Evolutionary conservation across 495 filamentous ascomycete species (phyloP).

Genomic region (Daldinia bambusicola): DNA sequence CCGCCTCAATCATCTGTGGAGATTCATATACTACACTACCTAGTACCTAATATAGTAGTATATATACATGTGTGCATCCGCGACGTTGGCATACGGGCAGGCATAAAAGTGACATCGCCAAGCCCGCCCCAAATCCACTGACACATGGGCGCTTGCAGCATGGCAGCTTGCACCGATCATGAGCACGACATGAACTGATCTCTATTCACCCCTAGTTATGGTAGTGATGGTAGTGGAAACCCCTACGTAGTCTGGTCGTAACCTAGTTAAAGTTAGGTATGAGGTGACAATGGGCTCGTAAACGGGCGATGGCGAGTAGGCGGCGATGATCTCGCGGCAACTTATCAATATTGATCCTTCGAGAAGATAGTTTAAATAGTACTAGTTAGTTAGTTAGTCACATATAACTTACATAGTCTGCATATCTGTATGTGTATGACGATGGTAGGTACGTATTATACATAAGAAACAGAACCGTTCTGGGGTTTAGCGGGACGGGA

Average conservation of each 20-base stretch:
- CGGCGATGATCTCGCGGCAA: conserved; percentile 4
- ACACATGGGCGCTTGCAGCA: conserved; percentile 45
- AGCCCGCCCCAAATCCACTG: conserved; percentile 32
- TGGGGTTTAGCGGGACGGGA: conserved; percentile 10
- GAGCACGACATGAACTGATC: conserved; percentile 45
- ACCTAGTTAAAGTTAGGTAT: background rate
- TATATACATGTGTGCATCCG: conserved; percentile 5
- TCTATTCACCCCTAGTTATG: conserved; percentile 5
- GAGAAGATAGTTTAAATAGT: conserved; percentile 11
- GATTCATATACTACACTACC: too few relatives aligned
- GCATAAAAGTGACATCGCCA: conserved; percentile 29
- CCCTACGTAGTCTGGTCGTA: background rate
- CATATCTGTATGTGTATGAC: background rate
- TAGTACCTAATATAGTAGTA: too few relatives aligned
- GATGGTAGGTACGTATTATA: background rate
- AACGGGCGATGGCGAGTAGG: conserved; percentile 10
- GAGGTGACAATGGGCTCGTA: conserved; percentile 13
- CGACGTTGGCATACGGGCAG: background rate
- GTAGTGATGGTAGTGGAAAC: conserved; percentile 1
- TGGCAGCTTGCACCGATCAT: conserved; percentile 30
- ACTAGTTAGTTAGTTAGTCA: too few relatives aligned
- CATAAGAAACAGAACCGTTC: conserved; percentile 4
- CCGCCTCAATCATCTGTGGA: conserved; percentile 8
- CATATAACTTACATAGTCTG: background rate
- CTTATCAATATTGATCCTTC: conserved; percentile 9